Percentiles rank a stretch among this genome's conserved stretches.
Evolutionary conservation across 192 early-diverging fungal species (phyloP).

Genomic region (Fimicolochytrium jonesii): DNA sequence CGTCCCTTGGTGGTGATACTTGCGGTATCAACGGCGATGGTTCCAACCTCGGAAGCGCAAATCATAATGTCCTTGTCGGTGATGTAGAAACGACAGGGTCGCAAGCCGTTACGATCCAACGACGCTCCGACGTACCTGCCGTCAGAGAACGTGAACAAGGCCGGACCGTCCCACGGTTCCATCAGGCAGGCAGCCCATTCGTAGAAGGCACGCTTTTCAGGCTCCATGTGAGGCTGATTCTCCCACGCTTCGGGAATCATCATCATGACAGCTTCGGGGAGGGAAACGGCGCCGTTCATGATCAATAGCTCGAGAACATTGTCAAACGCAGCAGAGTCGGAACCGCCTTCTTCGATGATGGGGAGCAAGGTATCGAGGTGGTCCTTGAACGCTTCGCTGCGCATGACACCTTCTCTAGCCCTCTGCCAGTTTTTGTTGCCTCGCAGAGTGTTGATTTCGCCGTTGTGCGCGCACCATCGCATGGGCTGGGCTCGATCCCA

Average conservation of each 20-base stretch:
- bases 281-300: constrained; percentile 80
- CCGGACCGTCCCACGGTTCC: constrained; percentile 99
- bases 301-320: constrained; percentile 95
- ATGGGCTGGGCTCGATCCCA: constrained; percentile 99
- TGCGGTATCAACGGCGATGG: constrained; percentile 76
- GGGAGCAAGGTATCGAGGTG: constrained; percentile 83
- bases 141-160: constrained; percentile 95
- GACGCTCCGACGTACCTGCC: constrained; percentile 96
- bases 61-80: constrained; percentile 92
- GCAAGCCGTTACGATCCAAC: constrained; percentile 95
- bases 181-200: constrained; percentile 96
- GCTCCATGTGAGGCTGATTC: constrained; percentile 77
- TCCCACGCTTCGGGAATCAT: constrained; percentile 99
- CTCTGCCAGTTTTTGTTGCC: constrained; percentile 99
- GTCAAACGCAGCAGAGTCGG: constrained; percentile 95
- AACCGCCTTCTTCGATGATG: constrained; percentile 92
- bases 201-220: constrained; percentile 90
- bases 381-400: constrained; percentile 71
- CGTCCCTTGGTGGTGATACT: constrained; percentile 84
- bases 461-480: constrained; percentile 97
- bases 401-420: constrained; percentile 91
- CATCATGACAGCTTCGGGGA: constrained; percentile 97
- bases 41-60: constrained; percentile 95
- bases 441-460: constrained; percentile 97
- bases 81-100: constrained; percentile 97